Evolutionary conservation across 768 basidiomycete species (phyloP).

Genomic region (Lentinula guzmanii): DNA sequence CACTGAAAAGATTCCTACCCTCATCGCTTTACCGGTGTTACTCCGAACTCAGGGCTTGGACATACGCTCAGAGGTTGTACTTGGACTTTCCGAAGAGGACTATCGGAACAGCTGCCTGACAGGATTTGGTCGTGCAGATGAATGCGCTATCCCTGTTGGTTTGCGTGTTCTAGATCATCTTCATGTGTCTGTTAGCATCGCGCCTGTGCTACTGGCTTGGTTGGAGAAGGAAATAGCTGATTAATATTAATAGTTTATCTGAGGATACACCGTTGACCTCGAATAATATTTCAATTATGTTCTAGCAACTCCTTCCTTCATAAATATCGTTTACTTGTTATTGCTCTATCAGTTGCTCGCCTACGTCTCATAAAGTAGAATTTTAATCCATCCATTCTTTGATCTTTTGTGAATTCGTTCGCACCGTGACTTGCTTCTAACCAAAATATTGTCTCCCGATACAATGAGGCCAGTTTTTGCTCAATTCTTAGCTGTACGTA

Average conservation of each 20-base stretch:
- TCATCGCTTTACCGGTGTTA: conserved; percentile 67
- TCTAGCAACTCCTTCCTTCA: background rate
- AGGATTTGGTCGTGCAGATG: conserved; percentile 76
- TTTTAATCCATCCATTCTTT: too few relatives aligned
- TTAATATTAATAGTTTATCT: background rate
- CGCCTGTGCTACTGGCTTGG: background rate
- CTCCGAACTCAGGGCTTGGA: conserved; percentile 38
- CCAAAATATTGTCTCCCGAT: background rate
- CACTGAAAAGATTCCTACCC: conserved; percentile 62
- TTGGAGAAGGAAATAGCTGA: conserved; percentile 4
- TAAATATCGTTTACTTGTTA: background rate
- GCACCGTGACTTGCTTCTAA: background rate
- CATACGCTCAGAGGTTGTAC: conserved; percentile 43
- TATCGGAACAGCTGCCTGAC: conserved; percentile 66
- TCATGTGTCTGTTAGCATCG: background rate
- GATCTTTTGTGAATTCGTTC: too few relatives aligned
- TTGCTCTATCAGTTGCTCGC: background rate
- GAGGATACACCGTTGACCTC: background rate
- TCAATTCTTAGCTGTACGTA: background rate
- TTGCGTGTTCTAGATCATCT: conserved; percentile 42
- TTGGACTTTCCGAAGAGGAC: conserved; percentile 54
- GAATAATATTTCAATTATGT: background rate
- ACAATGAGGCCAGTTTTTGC: conserved; percentile 2
- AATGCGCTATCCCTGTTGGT: conserved; percentile 56
- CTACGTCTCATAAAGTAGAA: background rate